Base-by-base conservation (phyloP, 1,284 basidiomycete genomes). In the Phylloboletellus chloephorus region DNA sequence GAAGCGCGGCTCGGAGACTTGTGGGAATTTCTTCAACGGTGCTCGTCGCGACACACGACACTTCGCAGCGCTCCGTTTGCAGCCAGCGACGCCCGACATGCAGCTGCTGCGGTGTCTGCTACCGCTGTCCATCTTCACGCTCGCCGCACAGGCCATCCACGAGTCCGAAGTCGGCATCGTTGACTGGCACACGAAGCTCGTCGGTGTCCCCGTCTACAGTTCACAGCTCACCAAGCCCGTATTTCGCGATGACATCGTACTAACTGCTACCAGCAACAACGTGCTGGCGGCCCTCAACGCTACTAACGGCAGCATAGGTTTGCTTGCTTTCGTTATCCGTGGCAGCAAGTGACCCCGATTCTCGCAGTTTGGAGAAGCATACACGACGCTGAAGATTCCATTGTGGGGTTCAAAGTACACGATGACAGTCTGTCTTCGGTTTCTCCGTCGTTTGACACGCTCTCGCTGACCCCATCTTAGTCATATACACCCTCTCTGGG, bases 101-200 rank as follows among this genome's bases (percentile, higher is more conserved):
- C 49, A 33, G 7, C 37, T 46, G 8, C 36, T 47, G 29, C 42
- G 39, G 19, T 46, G 47, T 36, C 35, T 60, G 24, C 31, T 57
- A 15, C 41, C 50, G 9, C 20, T 54, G 9, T 47, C 38, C 2
- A 2, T 42, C 12, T 36, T 48, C 35, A 9, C 38, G 1, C 46
- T 50, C 35, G 16, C 24, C 22, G 53, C 51, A 29, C 50, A 46
- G 35, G 80, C 79, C 19, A 62, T 87, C 17, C 78, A 86, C 43
- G 72, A 82, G 53, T 77, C 80, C 21, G 82, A 88, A 46, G 88
- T 80, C 24, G 91, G 90, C 37, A 69, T 89, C 23, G 74, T 91
- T 25, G 90, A 94, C 68, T 94, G 90, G 91, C 76, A 94, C 65
- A 83, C 79, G 50, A 64, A 72, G 15, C 72, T 85, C 20, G 67